Evolutionary conservation across 2,329 filamentous ascomycete species (phyloP).

Genomic region (Clarireedia monteithiana): DNA sequence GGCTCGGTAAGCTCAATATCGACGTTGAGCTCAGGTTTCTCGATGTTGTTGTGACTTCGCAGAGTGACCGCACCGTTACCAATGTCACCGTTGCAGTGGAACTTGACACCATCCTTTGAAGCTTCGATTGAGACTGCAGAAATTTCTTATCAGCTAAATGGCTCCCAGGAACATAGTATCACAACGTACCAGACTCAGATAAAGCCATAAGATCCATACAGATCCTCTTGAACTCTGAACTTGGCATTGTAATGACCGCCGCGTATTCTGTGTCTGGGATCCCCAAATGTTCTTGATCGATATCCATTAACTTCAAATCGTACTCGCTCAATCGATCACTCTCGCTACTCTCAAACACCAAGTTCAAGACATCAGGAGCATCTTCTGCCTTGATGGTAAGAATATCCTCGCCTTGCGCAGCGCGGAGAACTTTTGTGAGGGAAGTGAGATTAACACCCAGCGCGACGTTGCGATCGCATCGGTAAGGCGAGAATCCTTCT

Average conservation of each 20-base stretch:
- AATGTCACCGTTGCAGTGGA: conserved; percentile 88
- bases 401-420: conserved; percentile 88
- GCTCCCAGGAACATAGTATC: neutral
- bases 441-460: conserved; percentile 96
- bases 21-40: conserved; percentile 80
- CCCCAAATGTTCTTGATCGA: conserved; percentile 97
- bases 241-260: conserved; percentile 82
- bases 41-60: conserved; percentile 78
- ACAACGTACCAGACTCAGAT: conserved; percentile 79
- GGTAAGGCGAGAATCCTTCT: conserved; percentile 88
- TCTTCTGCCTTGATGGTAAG: conserved; percentile 97
- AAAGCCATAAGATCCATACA: conserved; percentile 85
- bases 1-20: conserved; percentile 88
- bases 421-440: conserved; percentile 93
- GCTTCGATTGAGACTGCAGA: conserved; percentile 83
- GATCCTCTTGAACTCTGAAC: conserved; percentile 86
- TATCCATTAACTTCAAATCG: conserved; percentile 99
- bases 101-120: conserved; percentile 94
- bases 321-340: conserved; percentile 95
- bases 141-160: conserved; percentile 12
- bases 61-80: conserved; percentile 91
- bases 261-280: conserved; percentile 99
- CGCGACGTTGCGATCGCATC: conserved; percentile 97
- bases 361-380: conserved; percentile 88
- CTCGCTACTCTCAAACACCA: conserved; percentile 85